Evolutionary conservation across 345 rosid species (phyloP), one percentile per base, ranked within the genome.

Genomic region (Alliaria petiolata): DNA sequence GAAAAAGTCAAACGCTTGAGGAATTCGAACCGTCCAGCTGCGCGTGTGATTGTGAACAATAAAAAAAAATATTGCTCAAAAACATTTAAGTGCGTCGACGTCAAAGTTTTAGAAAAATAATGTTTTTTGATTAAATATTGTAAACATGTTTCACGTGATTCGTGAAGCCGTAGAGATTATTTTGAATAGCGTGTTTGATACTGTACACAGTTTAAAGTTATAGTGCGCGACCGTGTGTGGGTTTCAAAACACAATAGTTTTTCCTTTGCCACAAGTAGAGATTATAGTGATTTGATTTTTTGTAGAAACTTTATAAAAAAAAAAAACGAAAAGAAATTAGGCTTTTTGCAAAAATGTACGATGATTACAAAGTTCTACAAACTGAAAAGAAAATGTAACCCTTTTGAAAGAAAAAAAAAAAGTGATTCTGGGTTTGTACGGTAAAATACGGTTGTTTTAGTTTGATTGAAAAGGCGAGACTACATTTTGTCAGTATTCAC

Each of bases 91-190:
- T 12, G 67, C 51, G 22, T 36, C 15, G 20, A 45, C 26, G 12
- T 56, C 15, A 10, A 56, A 43, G 42, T 22, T 44, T 54, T 45
- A 6, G 10, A 43, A 14, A 46, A 49, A 38, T 39, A 58, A 36
- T 46, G 5, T 39, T 19, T 14, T 33, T 28, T 20, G 2, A 15
- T 62, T 9, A 42, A 31, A 52, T 12, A 22, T n/a, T 20, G 13
- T 13, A 14, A 40, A 65, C 25, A 73, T 35, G 71, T 36, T 65
- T 56, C 42, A 36, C 71, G 65, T 64, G 25, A 22, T 22, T 22
- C 25, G 25, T 22, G 65, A 45, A 45, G 22, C 51, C 34, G n/a
- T 46, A 25, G 8, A 55, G 42, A 65, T 58, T 5, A 20, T 65
- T n/a, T 16, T 55, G 15, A 70, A 36, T 59, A 46, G 1, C 46